Base-by-base conservation (phyloP, 2,329 filamentous ascomycete genomes). In the Eutypella sp. region DNA sequence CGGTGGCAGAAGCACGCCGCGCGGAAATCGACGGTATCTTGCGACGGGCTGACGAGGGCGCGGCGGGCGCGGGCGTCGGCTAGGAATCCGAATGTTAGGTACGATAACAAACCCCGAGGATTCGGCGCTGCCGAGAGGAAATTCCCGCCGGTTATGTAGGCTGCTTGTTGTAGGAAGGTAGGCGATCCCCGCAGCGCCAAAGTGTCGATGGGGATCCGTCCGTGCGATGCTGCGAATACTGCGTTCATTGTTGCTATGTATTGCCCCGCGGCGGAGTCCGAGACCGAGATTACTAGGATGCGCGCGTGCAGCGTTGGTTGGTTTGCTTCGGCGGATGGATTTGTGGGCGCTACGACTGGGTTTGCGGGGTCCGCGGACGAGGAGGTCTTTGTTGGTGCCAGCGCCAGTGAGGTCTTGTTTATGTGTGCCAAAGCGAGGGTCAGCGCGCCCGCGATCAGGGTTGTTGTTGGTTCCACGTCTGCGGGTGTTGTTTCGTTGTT, bases 191-290 rank as follows among this genome's bases (percentile, higher is more conserved):
- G 82, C 11, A 99, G 75, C 54, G 95, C 87, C 49, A 95, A 79
- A 27, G 96, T 92, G 65, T 99, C 93, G 58, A 99, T 90, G 20
- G 91, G 88, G 52, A 99, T 89, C 57, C 82, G 81, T 45, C 90
- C 79, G 53, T 92, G 84, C 60, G 95, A 88, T 48, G 92, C 93
- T 2, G 93, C 93, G 67, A 99, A 99, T 50, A 97, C 95, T 58
- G 86, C 82, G 70, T 99, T 99, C 93, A 99, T 99, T 56, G 95
- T 93, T 1, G 92, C 87, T 46, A 99, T 99, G 71, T 99, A 99
- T 67, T 97, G 87, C 5, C 90, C 83, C 0, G 95, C 81, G 58
- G 92, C 87, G 36, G 78, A 77, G 60, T 89, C 89, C 40, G 89
- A 95, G 4, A 96, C 90, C 40, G 88, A 95, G 44, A 99, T 66